phyloP scores from a whole-genome alignment of 2,329 filamentous ascomycete genomes.

The Diaporthe citri region DNA sequence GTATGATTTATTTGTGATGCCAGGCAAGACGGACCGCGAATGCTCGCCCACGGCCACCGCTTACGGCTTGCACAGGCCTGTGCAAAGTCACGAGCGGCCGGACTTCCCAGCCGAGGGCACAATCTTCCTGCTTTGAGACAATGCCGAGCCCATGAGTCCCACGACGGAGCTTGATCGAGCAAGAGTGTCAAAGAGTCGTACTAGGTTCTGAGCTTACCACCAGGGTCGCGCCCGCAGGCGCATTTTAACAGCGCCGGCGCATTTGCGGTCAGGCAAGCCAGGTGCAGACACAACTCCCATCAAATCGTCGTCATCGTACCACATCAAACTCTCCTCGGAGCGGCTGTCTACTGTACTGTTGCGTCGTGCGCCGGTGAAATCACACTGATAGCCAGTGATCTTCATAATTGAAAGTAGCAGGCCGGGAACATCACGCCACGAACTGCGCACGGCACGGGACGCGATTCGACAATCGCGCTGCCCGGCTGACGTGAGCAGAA shows the following conservation, averaged over 20 bases:
- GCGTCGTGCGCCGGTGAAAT: background rate
- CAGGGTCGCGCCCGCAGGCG: background rate
- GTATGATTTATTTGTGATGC: background rate
- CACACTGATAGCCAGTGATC: background rate
- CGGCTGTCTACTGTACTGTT: slow-evolving; percentile 26
- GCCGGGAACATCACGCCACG: slow-evolving; percentile 11
- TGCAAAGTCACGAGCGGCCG: slow-evolving; percentile 16
- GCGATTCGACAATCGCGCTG: slow-evolving; percentile 31
- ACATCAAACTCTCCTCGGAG: slow-evolving; percentile 16
- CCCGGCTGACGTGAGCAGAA: slow-evolving; percentile 39
- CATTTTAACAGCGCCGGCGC: background rate
- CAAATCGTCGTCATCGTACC: slow-evolving; percentile 16
- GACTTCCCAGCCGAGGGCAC: slow-evolving; percentile 16
- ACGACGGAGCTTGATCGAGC: slow-evolving; percentile 22
- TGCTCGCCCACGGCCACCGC: slow-evolving; percentile 1
- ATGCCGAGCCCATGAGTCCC: slow-evolving; percentile 25
- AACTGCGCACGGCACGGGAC: slow-evolving; percentile 36
- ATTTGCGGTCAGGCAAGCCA: background rate
- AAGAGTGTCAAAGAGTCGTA: slow-evolving; percentile 13
- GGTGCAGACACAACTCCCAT: slow-evolving; percentile 13
- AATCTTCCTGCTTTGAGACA: slow-evolving; percentile 30
- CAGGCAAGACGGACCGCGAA: background rate
- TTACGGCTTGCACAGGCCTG: slow-evolving; percentile 4
- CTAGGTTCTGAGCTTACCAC: background rate
- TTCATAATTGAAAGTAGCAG: background rate